Evolutionary conservation across 1,284 basidiomycete genomes (phyloP), one percentile per base, ranked within the genome.

Genomic region (Phylloboletellus chloephorus): DNA sequence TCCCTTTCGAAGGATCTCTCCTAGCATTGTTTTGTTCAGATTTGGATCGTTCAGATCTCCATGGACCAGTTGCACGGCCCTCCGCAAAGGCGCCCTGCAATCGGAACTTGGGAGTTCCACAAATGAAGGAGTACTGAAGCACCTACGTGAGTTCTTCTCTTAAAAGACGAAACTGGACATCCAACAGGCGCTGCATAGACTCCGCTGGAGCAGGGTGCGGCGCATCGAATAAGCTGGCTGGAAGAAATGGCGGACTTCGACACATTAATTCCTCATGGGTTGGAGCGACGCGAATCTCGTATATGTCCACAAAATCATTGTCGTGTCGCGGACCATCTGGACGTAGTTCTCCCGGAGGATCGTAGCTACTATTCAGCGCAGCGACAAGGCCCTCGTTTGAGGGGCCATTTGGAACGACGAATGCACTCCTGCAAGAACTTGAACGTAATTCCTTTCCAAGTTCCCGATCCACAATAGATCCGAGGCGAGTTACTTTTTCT

Each of bases 141-240:
- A 65, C 75, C 24, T 54, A 79, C 79, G 71, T 76, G 11, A 83
- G 58, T 48, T 87, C 83, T 46, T 83, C 82, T 23, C 83, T 67
- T 28, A 87, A 59, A 0, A 87, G 67, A 21, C 84, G 73, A 52
- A 83, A 87, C 48, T 86, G 80, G 3, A 79, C 71, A 41, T 87
- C 84, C 6, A 84, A 57, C n/a, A 78, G 59, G 9, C 74, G 64
- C 39, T 80, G 68, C 72, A 83, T 80, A 19, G 74, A 76, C 11
- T 69, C 67, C 5, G 58, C 43, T 0, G 72, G 71, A 19, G 71
- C 65, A 41, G 72, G 79, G 53, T 87, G 83, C 0, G 77, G 81
- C 0, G 79, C 81, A 6, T 61, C 67, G 15, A 65, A 67, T 3
- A 82, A 53, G 48, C 74, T 80, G 2, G 67, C 71, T 0, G 83